These are phyloP conservation scores for Oryza punctata DNA, from an alignment of 176 grass and related monocot species.

Conservation along the genomic window DNA sequence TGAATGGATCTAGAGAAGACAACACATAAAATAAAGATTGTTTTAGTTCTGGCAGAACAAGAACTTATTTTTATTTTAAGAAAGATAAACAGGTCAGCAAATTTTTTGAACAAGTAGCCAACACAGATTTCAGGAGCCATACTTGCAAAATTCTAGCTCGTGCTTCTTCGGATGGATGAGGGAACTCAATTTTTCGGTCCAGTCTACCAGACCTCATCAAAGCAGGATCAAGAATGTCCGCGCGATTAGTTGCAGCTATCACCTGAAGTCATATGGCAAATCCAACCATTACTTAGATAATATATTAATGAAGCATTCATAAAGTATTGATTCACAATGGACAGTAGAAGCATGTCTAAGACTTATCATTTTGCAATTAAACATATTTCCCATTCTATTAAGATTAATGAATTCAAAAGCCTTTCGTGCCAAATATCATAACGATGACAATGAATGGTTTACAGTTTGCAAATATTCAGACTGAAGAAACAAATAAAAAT, in stretches of 20 bases:
- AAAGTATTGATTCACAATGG: neutral
- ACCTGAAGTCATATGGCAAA: slow-evolving; percentile 43
- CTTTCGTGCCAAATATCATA: neutral
- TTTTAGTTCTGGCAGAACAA: slow-evolving; percentile 1
- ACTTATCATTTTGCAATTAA: neutral
- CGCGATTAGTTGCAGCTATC: slow-evolving; percentile 83
- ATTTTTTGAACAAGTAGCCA: neutral
- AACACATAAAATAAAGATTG: neutral
- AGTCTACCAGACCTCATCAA: slow-evolving; percentile 77
- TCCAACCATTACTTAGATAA: neutral
- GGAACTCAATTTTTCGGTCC: slow-evolving; percentile 85
- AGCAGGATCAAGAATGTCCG: slow-evolving; percentile 82
- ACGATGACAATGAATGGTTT: neutral
- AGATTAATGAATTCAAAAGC: neutral
- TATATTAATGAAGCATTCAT: neutral
- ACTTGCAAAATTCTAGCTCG: slow-evolving; percentile 80
- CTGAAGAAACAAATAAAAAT: neutral
- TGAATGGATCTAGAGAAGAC: slow-evolving; percentile 69
- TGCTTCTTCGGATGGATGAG: slow-evolving; percentile 72
- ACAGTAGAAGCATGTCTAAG: neutral
- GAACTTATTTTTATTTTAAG: neutral
- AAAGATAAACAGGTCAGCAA: neutral
- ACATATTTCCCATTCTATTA: neutral
- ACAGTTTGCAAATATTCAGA: slow-evolving; percentile 1
- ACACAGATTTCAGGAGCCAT: neutral